phyloP scores from a whole-genome alignment of 108 stramenopile species.

The Thalassiosira profunda region DNA sequence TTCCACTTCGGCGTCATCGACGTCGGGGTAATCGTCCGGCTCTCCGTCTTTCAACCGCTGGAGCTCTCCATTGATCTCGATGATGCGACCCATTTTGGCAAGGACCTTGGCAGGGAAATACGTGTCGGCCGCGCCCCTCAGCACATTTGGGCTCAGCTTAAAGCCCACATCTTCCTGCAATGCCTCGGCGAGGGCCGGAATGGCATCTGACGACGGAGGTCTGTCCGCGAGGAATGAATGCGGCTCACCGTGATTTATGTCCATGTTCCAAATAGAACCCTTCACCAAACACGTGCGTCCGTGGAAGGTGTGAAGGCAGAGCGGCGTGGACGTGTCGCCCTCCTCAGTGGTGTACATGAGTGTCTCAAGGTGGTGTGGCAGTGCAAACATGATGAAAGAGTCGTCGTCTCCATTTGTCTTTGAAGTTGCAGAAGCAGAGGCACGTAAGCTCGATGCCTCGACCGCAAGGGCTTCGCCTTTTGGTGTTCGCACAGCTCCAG shows the following conservation, averaged over 20 bases:
- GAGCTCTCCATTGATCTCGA: conserved; percentile 85
- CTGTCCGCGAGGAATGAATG: conserved; percentile 74
- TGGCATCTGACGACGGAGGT: conserved; percentile 51
- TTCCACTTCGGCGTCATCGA: conserved; percentile 24
- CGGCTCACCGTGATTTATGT: conserved; percentile 40
- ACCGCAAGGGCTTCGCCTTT: no score
- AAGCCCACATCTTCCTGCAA: conserved; percentile 63
- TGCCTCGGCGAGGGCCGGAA: conserved; percentile 55
- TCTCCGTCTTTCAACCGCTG: conserved; percentile 43
- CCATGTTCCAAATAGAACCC: conserved; percentile 33
- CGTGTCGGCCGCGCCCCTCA: conserved; percentile 93
- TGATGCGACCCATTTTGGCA: conserved; percentile 91
- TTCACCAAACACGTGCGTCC: conserved; percentile 42
- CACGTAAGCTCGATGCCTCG: conserved; percentile 43
- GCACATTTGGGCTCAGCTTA: conserved; percentile 72
- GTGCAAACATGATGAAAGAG: conserved; percentile 66
- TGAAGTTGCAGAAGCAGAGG: conserved; percentile 1
- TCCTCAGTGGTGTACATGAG: conserved; percentile 31
- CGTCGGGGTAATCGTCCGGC: conserved; percentile 21
- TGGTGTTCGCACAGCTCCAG: no score
- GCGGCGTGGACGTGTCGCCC: background rate
- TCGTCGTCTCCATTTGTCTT: conserved; percentile 24
- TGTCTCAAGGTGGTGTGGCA: conserved; percentile 77
- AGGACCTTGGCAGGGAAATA: conserved; percentile 95
- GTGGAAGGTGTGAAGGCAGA: conserved; percentile 48